Evolutionary conservation across 768 basidiomycete genomes (phyloP).

Genomic region (Lepiota brunneoincarnata): DNA sequence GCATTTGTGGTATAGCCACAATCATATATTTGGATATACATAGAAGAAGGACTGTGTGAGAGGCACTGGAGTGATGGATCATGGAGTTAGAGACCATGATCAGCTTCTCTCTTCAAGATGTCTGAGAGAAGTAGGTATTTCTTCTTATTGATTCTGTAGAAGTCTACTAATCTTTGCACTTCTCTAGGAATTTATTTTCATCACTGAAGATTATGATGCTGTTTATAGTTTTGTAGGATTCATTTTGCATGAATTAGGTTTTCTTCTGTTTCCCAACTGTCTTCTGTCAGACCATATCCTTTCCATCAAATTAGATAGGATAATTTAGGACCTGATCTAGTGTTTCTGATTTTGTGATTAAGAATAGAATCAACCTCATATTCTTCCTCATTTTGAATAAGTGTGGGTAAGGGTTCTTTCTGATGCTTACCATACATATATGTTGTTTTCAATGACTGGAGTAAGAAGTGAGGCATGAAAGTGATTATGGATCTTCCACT

Average conservation of each 20-base stretch:
- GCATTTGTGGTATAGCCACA: too few relatives aligned
- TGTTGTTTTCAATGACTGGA: constrained; percentile 12
- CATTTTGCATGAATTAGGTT: not conserved
- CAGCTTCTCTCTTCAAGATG: too few relatives aligned
- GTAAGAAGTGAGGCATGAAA: not conserved
- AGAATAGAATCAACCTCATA: not conserved
- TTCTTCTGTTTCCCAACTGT: not conserved
- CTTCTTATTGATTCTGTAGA: too few relatives aligned
- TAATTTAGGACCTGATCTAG: not conserved
- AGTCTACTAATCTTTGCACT: too few relatives aligned
- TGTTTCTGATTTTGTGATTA: not conserved
- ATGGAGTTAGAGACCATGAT: too few relatives aligned
- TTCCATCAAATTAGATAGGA: not conserved
- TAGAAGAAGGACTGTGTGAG: too few relatives aligned
- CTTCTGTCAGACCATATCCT: not conserved
- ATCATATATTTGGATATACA: too few relatives aligned
- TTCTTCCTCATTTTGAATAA: not conserved
- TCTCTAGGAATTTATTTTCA: too few relatives aligned
- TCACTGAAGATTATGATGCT: too few relatives aligned
- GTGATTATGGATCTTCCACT: not conserved
- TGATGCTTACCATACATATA: not conserved
- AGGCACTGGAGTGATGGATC: too few relatives aligned
- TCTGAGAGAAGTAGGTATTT: too few relatives aligned
- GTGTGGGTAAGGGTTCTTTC: not conserved
- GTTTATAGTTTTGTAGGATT: not conserved